Evolutionary conservation across 768 basidiomycete genomes (phyloP).

Genomic region (Leccinum uliginosum): DNA sequence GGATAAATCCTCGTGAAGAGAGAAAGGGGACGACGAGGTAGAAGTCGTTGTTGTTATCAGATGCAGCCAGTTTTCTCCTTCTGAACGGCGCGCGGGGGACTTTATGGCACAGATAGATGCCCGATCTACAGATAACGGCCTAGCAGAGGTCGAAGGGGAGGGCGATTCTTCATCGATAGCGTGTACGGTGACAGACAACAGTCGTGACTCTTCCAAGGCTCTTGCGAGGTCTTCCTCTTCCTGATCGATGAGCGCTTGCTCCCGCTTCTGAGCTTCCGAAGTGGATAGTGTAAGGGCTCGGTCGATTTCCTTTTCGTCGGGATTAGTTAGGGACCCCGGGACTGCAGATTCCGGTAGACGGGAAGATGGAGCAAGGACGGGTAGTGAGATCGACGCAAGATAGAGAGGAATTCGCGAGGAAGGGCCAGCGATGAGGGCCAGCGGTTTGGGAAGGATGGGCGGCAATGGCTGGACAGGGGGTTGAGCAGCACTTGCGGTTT

Average conservation of each 20-base stretch:
- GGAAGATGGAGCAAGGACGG: constrained; percentile 9
- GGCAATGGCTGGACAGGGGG: constrained; percentile 35
- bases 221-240: constrained; percentile 67
- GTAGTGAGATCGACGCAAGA: constrained; percentile 28
- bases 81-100: constrained; percentile 14
- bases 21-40: constrained; percentile 18
- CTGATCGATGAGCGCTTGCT: constrained; percentile 22
- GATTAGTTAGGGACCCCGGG: constrained; percentile 16
- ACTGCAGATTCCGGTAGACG: constrained; percentile 3
- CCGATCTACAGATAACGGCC: constrained; percentile 10
- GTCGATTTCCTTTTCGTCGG: constrained; percentile 43
- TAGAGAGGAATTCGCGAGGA: constrained; percentile 31
- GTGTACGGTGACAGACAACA: constrained; percentile 13
- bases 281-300: constrained; percentile 44
- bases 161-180: constrained; percentile 4
- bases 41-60: constrained; percentile 27
- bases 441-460: constrained; percentile 40
- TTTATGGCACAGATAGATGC: constrained; percentile 16
- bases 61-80: constrained; percentile 31
- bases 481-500: constrained; percentile 24
- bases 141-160: constrained; percentile 7
- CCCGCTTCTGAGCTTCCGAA: constrained; percentile 34
- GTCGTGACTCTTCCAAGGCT: constrained; percentile 54
- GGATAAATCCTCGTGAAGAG: constrained; percentile 23
- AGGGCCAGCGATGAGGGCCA: constrained; percentile 9